These are phyloP conservation scores for Nepenthes mirabilis DNA, from an alignment of 148 eudicot species.

Conservation along the genomic window DNA sequence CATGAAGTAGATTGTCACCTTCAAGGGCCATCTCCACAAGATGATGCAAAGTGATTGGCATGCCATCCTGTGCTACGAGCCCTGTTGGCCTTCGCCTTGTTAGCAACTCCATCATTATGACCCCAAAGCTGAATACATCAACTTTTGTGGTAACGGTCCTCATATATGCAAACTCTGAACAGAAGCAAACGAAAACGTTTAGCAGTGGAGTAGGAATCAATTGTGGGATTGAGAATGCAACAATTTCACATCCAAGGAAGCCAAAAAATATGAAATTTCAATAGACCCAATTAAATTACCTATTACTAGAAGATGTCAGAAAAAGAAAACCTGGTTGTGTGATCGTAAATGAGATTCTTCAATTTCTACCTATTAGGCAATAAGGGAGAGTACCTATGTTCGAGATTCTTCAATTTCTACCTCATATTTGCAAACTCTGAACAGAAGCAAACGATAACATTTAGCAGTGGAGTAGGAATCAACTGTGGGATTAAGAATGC, in stretches of 20 bases:
- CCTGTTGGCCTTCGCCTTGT: constrained; percentile 68
- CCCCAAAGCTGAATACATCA: constrained; percentile 84
- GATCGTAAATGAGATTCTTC: too few species aligned
- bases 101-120: constrained; percentile 62
- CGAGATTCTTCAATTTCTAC: too few species aligned
- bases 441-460: neutral
- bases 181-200: neutral
- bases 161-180: constrained; percentile 80
- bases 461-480: neutral
- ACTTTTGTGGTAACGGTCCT: constrained; percentile 74
- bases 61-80: constrained; percentile 34
- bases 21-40: constrained; percentile 38
- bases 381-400: too few species aligned
- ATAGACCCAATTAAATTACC: too few species aligned
- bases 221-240: neutral
- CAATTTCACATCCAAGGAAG: too few species aligned
- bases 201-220: neutral
- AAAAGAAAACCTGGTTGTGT: too few species aligned
- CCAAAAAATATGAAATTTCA: too few species aligned
- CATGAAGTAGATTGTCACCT: constrained; percentile 17
- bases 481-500: neutral
- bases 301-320: too few species aligned
- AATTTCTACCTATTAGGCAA: too few species aligned
- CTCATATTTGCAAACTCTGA: constrained; percentile 38
- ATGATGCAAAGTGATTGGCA: constrained; percentile 52